A percentile compares a stretch with the other conserved stretches of the same genome.
These are phyloP conservation scores for Stemphylium lycopersici DNA, from an alignment of 2,329 filamentous ascomycete genomes.

Conservation along the genomic window DNA sequence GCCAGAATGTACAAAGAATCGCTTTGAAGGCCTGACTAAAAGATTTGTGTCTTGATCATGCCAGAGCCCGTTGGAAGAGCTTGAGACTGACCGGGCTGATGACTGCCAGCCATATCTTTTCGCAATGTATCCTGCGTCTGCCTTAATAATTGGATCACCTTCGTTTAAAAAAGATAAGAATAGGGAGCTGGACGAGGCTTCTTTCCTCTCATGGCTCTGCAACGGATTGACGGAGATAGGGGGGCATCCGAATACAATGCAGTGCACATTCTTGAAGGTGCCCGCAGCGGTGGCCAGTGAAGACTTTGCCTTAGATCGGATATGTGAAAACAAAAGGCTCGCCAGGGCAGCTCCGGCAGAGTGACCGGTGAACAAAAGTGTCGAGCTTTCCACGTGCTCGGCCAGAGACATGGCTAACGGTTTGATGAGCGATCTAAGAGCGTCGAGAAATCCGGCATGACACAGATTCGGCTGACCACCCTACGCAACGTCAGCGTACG, in stretches of 20 bases:
- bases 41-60: background rate
- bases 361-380: slow-evolving; percentile 3
- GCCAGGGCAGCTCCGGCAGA: slow-evolving; percentile 1
- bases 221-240: background rate
- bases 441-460: background rate
- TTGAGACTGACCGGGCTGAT: background rate
- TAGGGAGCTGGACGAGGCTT: background rate
- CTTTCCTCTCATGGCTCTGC: background rate
- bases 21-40: background rate
- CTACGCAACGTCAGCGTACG: background rate
- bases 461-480: background rate
- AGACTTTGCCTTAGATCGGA: background rate
- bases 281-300: background rate
- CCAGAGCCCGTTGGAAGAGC: background rate
- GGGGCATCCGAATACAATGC: slow-evolving; percentile 1
- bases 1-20: background rate
- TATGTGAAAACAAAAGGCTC: slow-evolving; percentile 2
- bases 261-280: background rate
- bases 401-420: background rate
- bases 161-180: slow-evolving; percentile 4
- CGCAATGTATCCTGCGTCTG: background rate
- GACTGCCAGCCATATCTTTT: background rate
- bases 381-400: background rate
- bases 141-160: slow-evolving; percentile 3
- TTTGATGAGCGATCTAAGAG: slow-evolving; percentile 1